Conservation (phyloP, 1,139 yeast genomes). For the Geotrichum aggregatum region DNA sequence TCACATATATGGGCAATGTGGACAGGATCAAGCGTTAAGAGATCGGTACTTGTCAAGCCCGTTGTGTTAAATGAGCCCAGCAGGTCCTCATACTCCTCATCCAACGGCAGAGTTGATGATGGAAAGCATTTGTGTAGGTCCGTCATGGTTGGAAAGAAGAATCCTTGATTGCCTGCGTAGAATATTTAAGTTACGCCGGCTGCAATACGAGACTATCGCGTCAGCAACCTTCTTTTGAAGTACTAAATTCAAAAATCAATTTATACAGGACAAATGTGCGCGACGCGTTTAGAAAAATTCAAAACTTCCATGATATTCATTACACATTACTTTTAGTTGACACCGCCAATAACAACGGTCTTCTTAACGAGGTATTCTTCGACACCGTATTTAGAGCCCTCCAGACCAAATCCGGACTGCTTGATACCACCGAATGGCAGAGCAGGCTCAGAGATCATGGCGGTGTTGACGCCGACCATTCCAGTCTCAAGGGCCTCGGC, state of each 20-base stretch:
- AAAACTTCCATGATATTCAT: conserved; percentile 3
- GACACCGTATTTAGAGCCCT: conserved; percentile 70
- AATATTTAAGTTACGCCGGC: not conserved
- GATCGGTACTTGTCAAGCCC: conserved; percentile 42
- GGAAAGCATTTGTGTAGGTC: conserved; percentile 19
- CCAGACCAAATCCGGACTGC: conserved; percentile 79
- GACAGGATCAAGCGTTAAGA: conserved; percentile 40
- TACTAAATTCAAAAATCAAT: no score
- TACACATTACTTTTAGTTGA: conserved; percentile 2
- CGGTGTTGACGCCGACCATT: conserved; percentile 77
- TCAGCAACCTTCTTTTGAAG: no score
- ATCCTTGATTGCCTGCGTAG: not conserved
- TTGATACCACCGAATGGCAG: conserved; percentile 79
- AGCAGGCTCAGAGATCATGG: conserved; percentile 64
- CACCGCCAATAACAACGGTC: conserved; percentile 44
- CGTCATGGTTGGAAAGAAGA: conserved; percentile 16
- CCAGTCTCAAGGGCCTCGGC: conserved; percentile 74
- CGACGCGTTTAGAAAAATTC: not conserved
- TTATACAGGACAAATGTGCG: no score
- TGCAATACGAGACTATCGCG: no score
- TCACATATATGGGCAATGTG: conserved; percentile 47
- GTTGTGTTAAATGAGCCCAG: conserved; percentile 29
- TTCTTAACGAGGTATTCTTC: conserved; percentile 69
- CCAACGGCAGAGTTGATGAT: conserved; percentile 13
- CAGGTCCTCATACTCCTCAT: conserved; percentile 33